phyloP scores from a whole-genome alignment of 208 protist genomes.

The Trypanosoma melophagium region DNA sequence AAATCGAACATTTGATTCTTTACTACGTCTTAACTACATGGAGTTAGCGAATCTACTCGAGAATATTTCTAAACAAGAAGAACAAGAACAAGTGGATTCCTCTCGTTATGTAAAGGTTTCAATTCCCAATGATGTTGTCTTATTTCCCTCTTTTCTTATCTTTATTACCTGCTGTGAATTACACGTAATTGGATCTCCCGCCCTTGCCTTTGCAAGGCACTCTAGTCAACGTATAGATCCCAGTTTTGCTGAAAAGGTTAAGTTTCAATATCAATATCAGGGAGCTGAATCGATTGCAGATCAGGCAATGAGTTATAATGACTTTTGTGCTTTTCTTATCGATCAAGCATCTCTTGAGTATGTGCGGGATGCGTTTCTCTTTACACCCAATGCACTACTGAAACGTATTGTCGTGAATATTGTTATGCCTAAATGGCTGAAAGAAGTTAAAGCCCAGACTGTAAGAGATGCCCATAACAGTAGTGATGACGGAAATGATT shows the following conservation, averaged over 20 bases:
- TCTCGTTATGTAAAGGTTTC: not conserved
- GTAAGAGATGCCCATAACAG: too few relatives aligned
- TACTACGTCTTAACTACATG: constrained; percentile 11
- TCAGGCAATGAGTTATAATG: constrained; percentile 16
- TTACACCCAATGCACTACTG: constrained; percentile 4
- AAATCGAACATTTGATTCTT: constrained; percentile 7
- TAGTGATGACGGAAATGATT: too few relatives aligned
- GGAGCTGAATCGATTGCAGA: constrained; percentile 16
- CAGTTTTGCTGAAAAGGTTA: constrained; percentile 7
- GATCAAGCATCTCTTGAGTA: constrained; percentile 23
- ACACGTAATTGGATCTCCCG: constrained; percentile 14
- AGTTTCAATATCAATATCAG: not conserved
- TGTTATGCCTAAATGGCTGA: constrained; percentile 12
- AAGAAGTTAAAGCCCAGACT: not conserved
- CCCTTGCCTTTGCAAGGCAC: constrained; percentile 12
- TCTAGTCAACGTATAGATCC: not conserved
- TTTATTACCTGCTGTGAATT: constrained; percentile 21
- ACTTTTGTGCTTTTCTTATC: constrained; percentile 20
- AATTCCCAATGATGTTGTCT: constrained; percentile 3
- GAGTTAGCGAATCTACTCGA: not conserved
- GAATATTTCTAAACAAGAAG: too few relatives aligned
- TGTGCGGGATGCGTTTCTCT: constrained; percentile 13
- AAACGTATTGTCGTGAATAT: constrained; percentile 10
- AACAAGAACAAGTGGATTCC: too few relatives aligned
- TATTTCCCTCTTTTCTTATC: constrained; percentile 25